A percentile compares a stretch with the other conserved stretches of the same genome.
These are phyloP conservation scores for Colletotrichum sp. DNA, from an alignment of 2,329 filamentous ascomycete genomes.

Conservation along the genomic window DNA sequence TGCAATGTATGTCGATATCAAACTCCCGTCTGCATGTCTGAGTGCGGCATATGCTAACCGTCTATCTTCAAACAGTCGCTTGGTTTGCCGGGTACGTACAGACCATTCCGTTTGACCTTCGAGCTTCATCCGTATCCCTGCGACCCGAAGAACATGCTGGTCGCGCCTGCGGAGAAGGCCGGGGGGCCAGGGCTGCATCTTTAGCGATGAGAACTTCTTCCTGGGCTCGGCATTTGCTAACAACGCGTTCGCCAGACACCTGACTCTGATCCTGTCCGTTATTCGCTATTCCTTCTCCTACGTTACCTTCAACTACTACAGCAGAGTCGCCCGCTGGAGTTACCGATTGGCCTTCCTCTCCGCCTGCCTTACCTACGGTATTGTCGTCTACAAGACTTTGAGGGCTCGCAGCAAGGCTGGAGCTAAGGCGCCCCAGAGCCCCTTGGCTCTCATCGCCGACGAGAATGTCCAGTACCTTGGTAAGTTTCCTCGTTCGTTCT, in stretches of 20 bases:
- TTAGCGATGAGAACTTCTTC: not conserved
- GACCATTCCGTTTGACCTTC: slow-evolving; percentile 8
- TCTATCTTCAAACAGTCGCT: slow-evolving; percentile 57
- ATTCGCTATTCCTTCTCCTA: slow-evolving; percentile 85
- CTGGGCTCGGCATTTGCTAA: not conserved
- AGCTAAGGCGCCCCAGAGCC: slow-evolving; percentile 62
- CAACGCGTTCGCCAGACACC: slow-evolving; percentile 63
- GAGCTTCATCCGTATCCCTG: slow-evolving; percentile 14
- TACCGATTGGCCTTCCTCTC: slow-evolving; percentile 92
- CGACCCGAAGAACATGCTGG: not conserved
- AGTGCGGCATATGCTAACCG: slow-evolving; percentile 36
- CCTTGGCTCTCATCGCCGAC: slow-evolving; percentile 75
- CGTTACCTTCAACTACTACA: slow-evolving; percentile 86
- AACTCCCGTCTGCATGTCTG: slow-evolving; percentile 13
- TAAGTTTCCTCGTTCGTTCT: slow-evolving; percentile 54
- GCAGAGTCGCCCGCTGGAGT: slow-evolving; percentile 76
- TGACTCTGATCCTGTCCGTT: slow-evolving; percentile 83
- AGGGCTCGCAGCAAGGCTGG: slow-evolving; percentile 82
- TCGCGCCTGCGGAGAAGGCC: not conserved
- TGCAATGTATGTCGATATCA: slow-evolving; percentile 76
- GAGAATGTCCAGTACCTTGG: slow-evolving; percentile 98
- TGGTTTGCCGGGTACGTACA: slow-evolving; percentile 81
- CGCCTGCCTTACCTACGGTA: slow-evolving; percentile 91
- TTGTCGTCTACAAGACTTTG: slow-evolving; percentile 98
- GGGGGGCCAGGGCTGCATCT: not conserved